phyloP scores from a whole-genome alignment of 306 rosid species.

The Vigna hirtella region DNA sequence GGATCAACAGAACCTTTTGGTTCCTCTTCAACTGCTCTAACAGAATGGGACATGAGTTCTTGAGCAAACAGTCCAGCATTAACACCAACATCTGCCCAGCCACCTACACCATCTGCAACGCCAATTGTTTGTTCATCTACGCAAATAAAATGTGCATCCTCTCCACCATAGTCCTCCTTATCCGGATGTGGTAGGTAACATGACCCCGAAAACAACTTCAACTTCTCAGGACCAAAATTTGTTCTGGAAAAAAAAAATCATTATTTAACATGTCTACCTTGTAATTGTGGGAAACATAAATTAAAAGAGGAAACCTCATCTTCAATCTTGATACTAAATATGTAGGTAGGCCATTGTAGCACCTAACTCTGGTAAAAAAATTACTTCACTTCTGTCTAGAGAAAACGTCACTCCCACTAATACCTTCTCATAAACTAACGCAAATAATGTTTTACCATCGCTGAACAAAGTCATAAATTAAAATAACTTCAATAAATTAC shows the following conservation, averaged over 20 bases:
- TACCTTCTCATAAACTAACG: neutral
- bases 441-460: neutral
- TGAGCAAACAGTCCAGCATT: conserved; percentile 79
- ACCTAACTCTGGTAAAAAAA: neutral
- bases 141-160: conserved; percentile 94
- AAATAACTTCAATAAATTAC: neutral
- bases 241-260: conserved; percentile 56
- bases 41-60: conserved; percentile 77
- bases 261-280: neutral
- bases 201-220: conserved; percentile 81
- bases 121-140: conserved; percentile 77
- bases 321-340: neutral
- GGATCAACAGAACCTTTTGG: conserved; percentile 72
- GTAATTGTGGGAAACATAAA: conserved; percentile 11
- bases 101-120: conserved; percentile 96
- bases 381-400: neutral
- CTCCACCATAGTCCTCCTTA: conserved; percentile 88
- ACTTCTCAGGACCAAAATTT: conserved; percentile 50
- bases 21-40: conserved; percentile 73
- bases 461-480: neutral
- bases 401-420: neutral
- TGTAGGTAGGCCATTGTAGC: neutral
- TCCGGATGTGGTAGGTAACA: conserved; percentile 95
- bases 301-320: neutral
- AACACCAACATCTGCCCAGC: conserved; percentile 96